Conservation (phyloP, 352 stramenopile species). For the Phytophthora pisi region DNA sequence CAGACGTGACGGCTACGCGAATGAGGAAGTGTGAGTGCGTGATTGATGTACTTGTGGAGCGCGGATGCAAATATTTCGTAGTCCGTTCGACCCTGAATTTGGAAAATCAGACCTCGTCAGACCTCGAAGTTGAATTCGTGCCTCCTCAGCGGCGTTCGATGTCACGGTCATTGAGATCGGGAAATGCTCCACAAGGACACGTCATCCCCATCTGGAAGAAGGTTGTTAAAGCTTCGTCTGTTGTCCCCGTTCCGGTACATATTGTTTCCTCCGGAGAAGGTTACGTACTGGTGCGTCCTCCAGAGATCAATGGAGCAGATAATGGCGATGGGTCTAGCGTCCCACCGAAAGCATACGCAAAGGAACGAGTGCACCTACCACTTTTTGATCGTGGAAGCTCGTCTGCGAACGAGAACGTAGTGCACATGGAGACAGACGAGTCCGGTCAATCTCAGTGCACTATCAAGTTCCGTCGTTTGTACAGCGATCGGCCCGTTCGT, state of each 20-base stretch:
- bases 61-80: constrained; percentile 89
- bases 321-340: constrained; percentile 9
- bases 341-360: constrained; percentile 73
- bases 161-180: constrained; percentile 41
- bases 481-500: constrained; percentile 75
- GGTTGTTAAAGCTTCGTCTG: constrained; percentile 59
- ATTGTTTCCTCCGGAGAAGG: constrained; percentile 74
- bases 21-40: constrained; percentile 86
- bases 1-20: constrained; percentile 42
- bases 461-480: constrained; percentile 83
- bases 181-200: constrained; percentile 37
- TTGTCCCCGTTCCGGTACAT: constrained; percentile 74
- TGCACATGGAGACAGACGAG: constrained; percentile 41
- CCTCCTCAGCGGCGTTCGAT: constrained; percentile 50
- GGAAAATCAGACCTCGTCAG: constrained; percentile 84
- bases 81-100: constrained; percentile 81
- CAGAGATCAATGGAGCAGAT: constrained; percentile 53
- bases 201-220: constrained; percentile 73
- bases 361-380: constrained; percentile 71
- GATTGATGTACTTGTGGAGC: constrained; percentile 85
- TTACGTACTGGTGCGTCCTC: constrained; percentile 75
- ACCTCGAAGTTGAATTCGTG: constrained; percentile 87
- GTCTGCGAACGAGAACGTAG: constrained; percentile 35
- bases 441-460: constrained; percentile 39
- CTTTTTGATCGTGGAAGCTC: constrained; percentile 62